Evolutionary conservation across 305 asterid genomes (phyloP).

Genomic region (Fraxinus baroniana): DNA sequence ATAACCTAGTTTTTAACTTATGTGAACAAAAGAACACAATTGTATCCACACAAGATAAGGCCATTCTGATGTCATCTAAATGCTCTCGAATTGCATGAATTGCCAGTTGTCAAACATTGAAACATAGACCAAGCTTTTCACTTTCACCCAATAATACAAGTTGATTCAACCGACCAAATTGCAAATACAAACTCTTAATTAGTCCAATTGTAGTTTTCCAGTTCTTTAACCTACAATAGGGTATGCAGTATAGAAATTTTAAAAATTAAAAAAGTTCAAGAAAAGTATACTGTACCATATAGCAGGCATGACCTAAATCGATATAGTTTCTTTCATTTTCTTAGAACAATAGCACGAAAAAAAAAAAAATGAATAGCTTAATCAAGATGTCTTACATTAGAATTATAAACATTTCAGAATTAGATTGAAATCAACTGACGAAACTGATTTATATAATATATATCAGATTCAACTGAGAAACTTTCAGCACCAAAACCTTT

Average conservation of each 20-base stretch:
- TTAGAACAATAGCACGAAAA: not conserved
- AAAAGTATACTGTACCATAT: not conserved
- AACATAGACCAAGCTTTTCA: not conserved
- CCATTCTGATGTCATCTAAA: not conserved
- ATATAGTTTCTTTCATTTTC: not conserved
- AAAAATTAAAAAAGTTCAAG: not conserved
- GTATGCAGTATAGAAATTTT: not conserved
- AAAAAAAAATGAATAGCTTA: not conserved
- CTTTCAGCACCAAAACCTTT: not conserved
- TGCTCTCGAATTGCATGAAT: not conserved
- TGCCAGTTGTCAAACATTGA: not conserved
- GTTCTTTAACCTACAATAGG: not conserved
- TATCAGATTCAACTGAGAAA: not conserved
- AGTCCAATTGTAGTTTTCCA: not conserved
- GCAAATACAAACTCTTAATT: not conserved
- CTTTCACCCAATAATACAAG: not conserved
- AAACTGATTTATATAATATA: not conserved
- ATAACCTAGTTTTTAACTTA: not conserved
- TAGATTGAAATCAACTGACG: not conserved
- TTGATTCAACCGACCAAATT: not conserved
- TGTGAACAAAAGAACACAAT: not conserved
- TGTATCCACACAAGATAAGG: not conserved
- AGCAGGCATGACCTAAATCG: not conserved
- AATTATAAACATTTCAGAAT: not conserved
- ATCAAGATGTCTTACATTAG: not conserved